Evolutionary conservation across 768 basidiomycete species (phyloP), one percentile per base, ranked within the genome.

Genomic region (Infundibulicybe gibba): DNA sequence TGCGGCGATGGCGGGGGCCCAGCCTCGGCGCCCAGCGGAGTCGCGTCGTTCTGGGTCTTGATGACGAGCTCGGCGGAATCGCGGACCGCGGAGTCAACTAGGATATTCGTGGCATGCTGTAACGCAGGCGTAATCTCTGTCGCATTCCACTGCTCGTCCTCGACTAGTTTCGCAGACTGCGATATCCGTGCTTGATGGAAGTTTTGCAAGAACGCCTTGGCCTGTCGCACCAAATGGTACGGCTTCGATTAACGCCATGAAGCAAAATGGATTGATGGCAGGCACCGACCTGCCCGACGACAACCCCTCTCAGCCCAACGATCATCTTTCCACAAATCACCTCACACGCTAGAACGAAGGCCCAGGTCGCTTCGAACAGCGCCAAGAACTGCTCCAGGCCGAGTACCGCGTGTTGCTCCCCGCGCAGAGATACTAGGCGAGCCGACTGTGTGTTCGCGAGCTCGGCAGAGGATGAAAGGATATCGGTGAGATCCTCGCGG

Each of bases 61-160:
- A 78, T 63, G 48, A 72, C 49, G 20, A 94, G 76, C 56, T 88
- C 88, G 14, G 76, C 71, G 0, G 91, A 86, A 64, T 97, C 92
- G 12, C 71, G 73, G 25, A 97, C 81, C 5, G 95, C 94, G 19
- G 85, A 80, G 51, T 87, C 83, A 14, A 97, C 75, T 42, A 99
- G 66, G 8, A 85, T 68, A 55, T 89, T 77, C 32, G 85, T 76
- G n/a, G 81, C 70, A 41, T 74, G 77, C 65, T 98, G 95, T 20
- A 90, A 65, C 3, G 68, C 52, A 3, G 70, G 58, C 1, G 83
- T 69, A 12, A 95, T 81, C 47, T 97, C 90, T 12, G 81, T 75
- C 13, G 88, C 87, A 48, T 74, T 81, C 97, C 97, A 98, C 49
- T 86, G 87, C 60, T 99, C 97, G 54, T 97, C 93, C 63, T 98